Evolutionary conservation across 768 basidiomycete species (phyloP).

Genomic region (Lentinula boryana): DNA sequence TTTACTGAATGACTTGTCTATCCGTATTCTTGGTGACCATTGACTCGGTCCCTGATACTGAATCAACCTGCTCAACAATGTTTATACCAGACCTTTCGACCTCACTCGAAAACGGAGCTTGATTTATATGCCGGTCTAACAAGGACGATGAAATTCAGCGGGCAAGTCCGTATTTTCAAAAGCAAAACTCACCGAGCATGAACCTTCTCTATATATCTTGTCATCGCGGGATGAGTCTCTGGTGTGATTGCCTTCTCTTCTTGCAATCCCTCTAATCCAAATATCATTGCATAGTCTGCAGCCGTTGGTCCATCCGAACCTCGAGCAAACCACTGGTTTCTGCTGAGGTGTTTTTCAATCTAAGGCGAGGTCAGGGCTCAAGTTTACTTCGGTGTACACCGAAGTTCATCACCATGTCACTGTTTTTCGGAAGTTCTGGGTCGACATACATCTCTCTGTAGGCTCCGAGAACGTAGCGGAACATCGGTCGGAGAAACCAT

Average conservation of each 20-base stretch:
- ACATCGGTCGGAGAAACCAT: constrained; percentile 1
- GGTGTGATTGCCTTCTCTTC: neutral
- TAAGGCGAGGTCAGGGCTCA: constrained; percentile 14
- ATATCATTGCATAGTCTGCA: constrained; percentile 2
- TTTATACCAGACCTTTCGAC: too few relatives aligned
- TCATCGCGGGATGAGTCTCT: neutral
- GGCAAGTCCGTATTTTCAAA: neutral
- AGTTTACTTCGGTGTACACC: neutral
- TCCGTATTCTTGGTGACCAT: too few relatives aligned
- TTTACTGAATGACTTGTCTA: too few relatives aligned
- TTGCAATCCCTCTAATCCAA: neutral
- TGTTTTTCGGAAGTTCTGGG: neutral
- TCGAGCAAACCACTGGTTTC: constrained; percentile 3
- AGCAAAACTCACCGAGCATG: constrained; percentile 1
- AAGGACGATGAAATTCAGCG: neutral
- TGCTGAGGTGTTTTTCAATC: constrained; percentile 2
- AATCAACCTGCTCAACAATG: too few relatives aligned
- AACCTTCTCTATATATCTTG: neutral
- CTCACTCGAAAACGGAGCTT: too few relatives aligned
- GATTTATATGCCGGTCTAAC: too few relatives aligned
- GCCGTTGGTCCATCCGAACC: constrained; percentile 2
- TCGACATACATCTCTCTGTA: neutral
- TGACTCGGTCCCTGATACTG: too few relatives aligned
- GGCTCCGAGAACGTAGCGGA: neutral
- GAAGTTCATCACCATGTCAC: neutral